phyloP scores from a whole-genome alignment of 306 rosid species.

The Pueraria montana region DNA sequence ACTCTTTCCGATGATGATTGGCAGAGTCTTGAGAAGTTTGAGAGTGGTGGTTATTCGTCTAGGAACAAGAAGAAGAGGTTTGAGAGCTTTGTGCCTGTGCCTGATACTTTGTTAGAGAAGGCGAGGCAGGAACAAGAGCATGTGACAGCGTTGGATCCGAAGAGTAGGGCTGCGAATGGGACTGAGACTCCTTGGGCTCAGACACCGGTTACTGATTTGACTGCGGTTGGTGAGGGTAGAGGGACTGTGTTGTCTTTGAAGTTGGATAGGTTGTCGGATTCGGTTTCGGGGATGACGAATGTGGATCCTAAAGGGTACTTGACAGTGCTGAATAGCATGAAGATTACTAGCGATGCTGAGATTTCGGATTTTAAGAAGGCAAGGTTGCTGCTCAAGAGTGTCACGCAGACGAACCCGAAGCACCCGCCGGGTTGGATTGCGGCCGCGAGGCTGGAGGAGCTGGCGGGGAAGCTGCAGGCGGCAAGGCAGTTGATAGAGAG shows the following conservation, averaged over 20 bases:
- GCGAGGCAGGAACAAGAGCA: slow-evolving; percentile 94
- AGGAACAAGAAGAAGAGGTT: slow-evolving; percentile 89
- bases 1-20: slow-evolving; percentile 75
- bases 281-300: slow-evolving; percentile 80
- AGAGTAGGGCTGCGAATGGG: slow-evolving; percentile 77
- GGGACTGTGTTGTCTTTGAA: slow-evolving; percentile 86
- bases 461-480: slow-evolving; percentile 85
- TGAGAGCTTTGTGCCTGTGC: slow-evolving; percentile 91
- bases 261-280: slow-evolving; percentile 83
- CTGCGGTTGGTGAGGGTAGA: slow-evolving; percentile 94
- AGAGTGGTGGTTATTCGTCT: slow-evolving; percentile 80
- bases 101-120: slow-evolving; percentile 91
- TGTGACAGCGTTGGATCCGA: slow-evolving; percentile 86
- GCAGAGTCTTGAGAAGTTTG: slow-evolving; percentile 74
- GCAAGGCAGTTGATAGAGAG: slow-evolving; percentile 82
- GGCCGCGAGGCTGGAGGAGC: slow-evolving; percentile 87
- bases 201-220: slow-evolving; percentile 91
- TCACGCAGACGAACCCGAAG: slow-evolving; percentile 85
- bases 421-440: slow-evolving; percentile 97
- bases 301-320: slow-evolving; percentile 88
- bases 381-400: slow-evolving; percentile 85
- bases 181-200: slow-evolving; percentile 88
- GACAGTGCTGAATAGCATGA: slow-evolving; percentile 86
- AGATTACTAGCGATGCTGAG: slow-evolving; percentile 90
- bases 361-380: slow-evolving; percentile 90